phyloP scores from a whole-genome alignment of 495 filamentous ascomycete species.

The Extremus antarcticus region DNA sequence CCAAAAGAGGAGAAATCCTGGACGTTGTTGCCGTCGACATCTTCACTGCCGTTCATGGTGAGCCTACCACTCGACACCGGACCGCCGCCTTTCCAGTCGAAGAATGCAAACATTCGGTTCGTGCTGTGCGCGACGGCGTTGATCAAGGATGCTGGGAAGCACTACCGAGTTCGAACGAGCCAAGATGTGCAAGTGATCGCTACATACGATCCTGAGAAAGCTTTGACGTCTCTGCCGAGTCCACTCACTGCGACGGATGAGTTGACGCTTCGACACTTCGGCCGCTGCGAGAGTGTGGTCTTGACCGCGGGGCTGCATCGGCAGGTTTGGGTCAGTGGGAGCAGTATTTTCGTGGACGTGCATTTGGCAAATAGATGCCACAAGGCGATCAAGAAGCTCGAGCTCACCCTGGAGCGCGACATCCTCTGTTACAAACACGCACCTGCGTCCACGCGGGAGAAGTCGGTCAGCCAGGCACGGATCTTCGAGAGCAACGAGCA shows the following conservation, averaged over 20 bases:
- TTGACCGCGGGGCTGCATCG: constrained; percentile 46
- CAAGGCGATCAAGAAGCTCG: constrained; percentile 38
- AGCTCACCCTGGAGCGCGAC: constrained; percentile 38
- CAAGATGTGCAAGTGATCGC: constrained; percentile 29
- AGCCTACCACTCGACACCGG: constrained; percentile 45
- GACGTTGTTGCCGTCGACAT: constrained; percentile 36
- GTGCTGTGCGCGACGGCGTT: constrained; percentile 33
- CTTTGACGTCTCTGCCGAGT: constrained; percentile 39
- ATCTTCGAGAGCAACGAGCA: constrained; percentile 41
- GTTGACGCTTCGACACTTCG: constrained; percentile 28
- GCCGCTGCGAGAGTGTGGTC: constrained; percentile 32
- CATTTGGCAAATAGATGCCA: constrained; percentile 40
- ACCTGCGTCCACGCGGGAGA: constrained; percentile 38
- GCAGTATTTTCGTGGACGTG: constrained; percentile 44
- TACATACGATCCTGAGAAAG: constrained; percentile 34
- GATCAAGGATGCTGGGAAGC: constrained; percentile 32
- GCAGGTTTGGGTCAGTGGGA: constrained; percentile 49
- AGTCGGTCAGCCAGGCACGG: constrained; percentile 39
- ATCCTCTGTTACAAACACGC: constrained; percentile 41
- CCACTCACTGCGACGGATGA: constrained; percentile 43
- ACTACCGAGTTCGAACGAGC: constrained; percentile 32
- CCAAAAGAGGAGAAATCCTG: constrained; percentile 31
- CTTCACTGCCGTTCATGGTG: constrained; percentile 40
- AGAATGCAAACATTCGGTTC: constrained; percentile 42
- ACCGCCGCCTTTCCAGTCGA: constrained; percentile 44